Base-by-base conservation (phyloP, 192 early-diverging fungal genomes). In the Entomortierella lignicola region DNA sequence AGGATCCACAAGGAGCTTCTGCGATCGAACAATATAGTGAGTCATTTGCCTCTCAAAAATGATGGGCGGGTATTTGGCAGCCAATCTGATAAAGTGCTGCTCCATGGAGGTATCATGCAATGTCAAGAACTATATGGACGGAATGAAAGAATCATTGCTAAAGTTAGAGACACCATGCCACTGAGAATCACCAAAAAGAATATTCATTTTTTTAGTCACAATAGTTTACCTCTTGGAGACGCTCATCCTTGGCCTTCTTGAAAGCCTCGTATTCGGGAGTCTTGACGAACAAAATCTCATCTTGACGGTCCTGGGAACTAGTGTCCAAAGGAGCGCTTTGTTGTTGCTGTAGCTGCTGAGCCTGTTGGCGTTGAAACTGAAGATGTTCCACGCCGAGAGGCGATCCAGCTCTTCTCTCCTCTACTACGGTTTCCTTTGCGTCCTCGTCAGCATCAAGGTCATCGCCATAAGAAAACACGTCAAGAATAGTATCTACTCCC, bases 381-480 rank as follows among this genome's bases (percentile, higher is more conserved):
- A 29, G 10, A 52, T 30, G 13, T 25, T 56, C 26, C 26, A 54
- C 27, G 26, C 54, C 48, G 2, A 8, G 26, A 23, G 37, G 53
- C 29, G 42, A 34, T 44, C 42, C 29, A 26, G 7, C 43, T 4
- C 1, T 21, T 18, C 34, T 41, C 4, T 80, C 71, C 1, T 82
- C 71, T 1, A 59, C 62, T 1, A 55, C n/a, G 21, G 21, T 39
- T 2, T 54, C 65, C 66, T 30, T 82, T 30, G 8, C 43, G 15
- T 21, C n/a, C n/a, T 10, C 81, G 32, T 85, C 84, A 11, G 66
- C 72, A 18, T 84, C 75, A 31, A 79, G 66, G 8, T 84, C 81
- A 63, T 88, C 84, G n/a, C 86, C 86, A 64, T 85, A 88, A 0
- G 84, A 85, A 51, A 88, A 88, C 18, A 85, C 82, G 42, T 88